Conservation (phyloP, 1,284 basidiomycete species). For the Vanrija humicola region DNA sequence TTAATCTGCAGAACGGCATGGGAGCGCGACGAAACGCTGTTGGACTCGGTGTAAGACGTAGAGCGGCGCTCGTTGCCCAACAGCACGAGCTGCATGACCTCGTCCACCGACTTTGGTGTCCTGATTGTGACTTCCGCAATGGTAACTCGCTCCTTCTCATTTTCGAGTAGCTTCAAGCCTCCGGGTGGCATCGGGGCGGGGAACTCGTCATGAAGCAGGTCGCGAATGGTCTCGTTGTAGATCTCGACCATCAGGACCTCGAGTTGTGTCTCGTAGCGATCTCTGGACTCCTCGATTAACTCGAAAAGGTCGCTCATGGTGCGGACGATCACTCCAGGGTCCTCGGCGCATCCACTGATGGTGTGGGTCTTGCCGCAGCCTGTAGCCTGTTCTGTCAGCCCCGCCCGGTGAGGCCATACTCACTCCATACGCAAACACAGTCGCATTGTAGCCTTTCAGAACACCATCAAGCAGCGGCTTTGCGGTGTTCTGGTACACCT, state of each 20-base stretch:
- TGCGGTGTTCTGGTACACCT: constrained; percentile 79
- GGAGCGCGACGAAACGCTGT: constrained; percentile 90
- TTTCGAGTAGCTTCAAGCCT: constrained; percentile 86
- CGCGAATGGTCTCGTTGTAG: constrained; percentile 97
- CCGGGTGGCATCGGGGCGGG: constrained; percentile 59
- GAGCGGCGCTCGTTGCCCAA: constrained; percentile 81
- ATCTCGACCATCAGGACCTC: constrained; percentile 93
- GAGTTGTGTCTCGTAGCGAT: constrained; percentile 77
- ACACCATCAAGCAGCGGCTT: constrained; percentile 76
- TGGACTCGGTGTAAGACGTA: constrained; percentile 88
- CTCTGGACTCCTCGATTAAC: constrained; percentile 74
- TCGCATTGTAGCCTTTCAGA: constrained; percentile 91
- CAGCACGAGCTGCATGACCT: constrained; percentile 87
- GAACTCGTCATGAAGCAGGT: constrained; percentile 72
- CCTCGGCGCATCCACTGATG: constrained; percentile 79
- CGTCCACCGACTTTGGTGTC: constrained; percentile 72
- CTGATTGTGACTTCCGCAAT: constrained; percentile 78
- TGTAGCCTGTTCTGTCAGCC: constrained; percentile 65
- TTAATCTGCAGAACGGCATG: constrained; percentile 95
- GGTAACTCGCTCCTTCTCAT: constrained; percentile 72
- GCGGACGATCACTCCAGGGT: constrained; percentile 89
- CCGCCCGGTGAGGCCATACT: constrained; percentile 41
- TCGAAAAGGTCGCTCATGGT: constrained; percentile 96
- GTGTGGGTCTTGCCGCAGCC: constrained; percentile 98
- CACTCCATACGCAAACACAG: constrained; percentile 95